Conservation (phyloP, 1,284 basidiomycete species). For the Pascua sp. region DNA sequence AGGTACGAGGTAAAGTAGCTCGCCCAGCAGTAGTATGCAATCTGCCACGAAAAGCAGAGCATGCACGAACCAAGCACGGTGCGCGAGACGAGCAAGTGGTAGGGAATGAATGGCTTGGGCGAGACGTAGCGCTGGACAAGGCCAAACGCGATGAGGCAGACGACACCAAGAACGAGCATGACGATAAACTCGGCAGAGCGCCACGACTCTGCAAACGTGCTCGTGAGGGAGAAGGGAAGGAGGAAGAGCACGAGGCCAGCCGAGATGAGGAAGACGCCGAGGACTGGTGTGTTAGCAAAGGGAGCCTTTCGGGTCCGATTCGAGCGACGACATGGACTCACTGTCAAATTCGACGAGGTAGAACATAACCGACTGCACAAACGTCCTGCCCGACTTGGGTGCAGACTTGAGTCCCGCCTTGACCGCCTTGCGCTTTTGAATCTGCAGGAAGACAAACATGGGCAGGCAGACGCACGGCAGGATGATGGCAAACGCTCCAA, state of each 20-base stretch:
- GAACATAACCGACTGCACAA: conserved; percentile 34
- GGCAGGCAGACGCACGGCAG: conserved; percentile 40
- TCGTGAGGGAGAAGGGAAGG: conserved; percentile 47
- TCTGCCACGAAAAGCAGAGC: conserved; percentile 43
- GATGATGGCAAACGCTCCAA: conserved; percentile 49
- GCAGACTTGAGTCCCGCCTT: conserved; percentile 18
- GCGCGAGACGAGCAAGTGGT: conserved; percentile 40
- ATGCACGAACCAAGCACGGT: conserved; percentile 46
- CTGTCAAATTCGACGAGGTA: conserved; percentile 41
- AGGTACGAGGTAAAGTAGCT: conserved; percentile 45
- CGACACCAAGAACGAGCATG: conserved; percentile 47
- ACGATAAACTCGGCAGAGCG: conserved; percentile 40
- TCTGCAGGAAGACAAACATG: conserved; percentile 27
- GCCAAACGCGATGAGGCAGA: conserved; percentile 41
- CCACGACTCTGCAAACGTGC: conserved; percentile 35
- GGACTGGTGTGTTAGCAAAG: conserved; percentile 19
- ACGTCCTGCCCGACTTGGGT: conserved; percentile 17
- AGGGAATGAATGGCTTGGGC: conserved; percentile 45
- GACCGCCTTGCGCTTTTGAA: conserved; percentile 32
- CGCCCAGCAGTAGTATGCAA: conserved; percentile 41
- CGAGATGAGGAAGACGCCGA: conserved; percentile 47
- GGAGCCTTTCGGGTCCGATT: not conserved
- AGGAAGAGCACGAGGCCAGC: conserved; percentile 46
- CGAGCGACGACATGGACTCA: conserved; percentile 7
- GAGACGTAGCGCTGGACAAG: conserved; percentile 42